Base-by-base conservation (phyloP, 345 rosid species). In the Theobroma cacao region DNA sequence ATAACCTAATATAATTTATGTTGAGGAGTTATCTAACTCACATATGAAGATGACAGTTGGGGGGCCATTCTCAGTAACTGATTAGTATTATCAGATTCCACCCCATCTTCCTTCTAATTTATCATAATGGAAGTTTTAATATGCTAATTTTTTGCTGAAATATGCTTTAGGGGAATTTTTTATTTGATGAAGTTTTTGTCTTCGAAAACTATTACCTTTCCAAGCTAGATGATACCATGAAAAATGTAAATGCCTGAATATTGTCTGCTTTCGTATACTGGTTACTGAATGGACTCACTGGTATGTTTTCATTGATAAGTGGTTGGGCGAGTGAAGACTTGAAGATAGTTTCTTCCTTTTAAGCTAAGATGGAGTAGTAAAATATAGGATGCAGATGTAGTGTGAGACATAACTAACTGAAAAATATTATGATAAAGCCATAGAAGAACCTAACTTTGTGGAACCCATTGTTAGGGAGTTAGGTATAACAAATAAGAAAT, bases 21-120 rank as follows among this genome's bases (percentile, higher is more conserved):
- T 73, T 13, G 64, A 55, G 64, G 48, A 73, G 76, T 36, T 74
- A 38, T 56, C 65, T 38, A 26, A 56, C 36, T 74, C 48, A 53
- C 3, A 53, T 17, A 38, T 38, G 30, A 65, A 65, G 71, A 62
- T 31, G 65, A 15, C 41, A 33, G 31, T 0, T 41, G 7, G 3
- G 66, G 36, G 40, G 31, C 40, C 36, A 5, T 61, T 61, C 40
- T 61, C n/a, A 31, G 40, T 30, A 20, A 33, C 28, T 71, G 40
- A 71, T 72, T 72, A 33, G 30, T 72, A 11, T 40, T 41, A 50
- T 11, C 28, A 71, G 30, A 48, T 71, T 71, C 61, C 28, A 11
- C 18, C 4, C 18, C 28, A 20, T 2, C 5, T 5, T 34, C 3
- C 3, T 53, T 48, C 55, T 28, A 11, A 4, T 48, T 31, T 31